Evolutionary conservation across 2,329 filamentous ascomycete species (phyloP), one percentile per base, ranked within the genome.

Genomic region (Tolypocladium pustulatum): DNA sequence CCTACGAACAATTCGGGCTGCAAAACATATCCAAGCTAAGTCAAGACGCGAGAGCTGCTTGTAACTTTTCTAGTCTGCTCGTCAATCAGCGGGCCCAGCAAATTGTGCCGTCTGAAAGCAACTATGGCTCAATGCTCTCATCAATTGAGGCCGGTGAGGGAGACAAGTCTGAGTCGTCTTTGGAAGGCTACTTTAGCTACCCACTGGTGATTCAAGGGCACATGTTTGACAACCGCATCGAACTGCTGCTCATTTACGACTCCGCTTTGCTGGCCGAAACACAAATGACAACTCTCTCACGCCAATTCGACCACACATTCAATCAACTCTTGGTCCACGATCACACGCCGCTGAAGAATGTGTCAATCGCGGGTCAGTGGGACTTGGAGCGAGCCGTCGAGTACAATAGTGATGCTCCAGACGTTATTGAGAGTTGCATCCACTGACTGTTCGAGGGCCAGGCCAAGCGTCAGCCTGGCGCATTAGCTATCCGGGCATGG

Each of bases 401-500:
- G 8, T 25, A 22, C 7, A 46, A 46, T 12, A 46, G n/a, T 12
- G 41, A 46, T 4, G 12, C 15, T 22, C 41, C 41, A 2, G 41
- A 46, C 3, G n/a, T 46, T 13, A 12, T 46, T n/a, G 41, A 46
- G 4, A 22, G n/a, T 9, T 46, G 41, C n/a, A 46, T 46, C 8
- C 41, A 46, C 41, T 25, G n/a, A 8, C n/a, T 46, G n/a, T 25
- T 46, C n/a, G 41, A 46, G n/a, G 8, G n/a, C n/a, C 41, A 46
- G 9, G 41, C 41, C n/a, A 22, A 25, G 41, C n/a, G n/a, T 9
- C 41, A 12, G 2, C 54, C 54, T 69, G 72, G 37, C 67, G 55
- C 34, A 62, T 60, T 6, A 27, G 75, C 75, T n/a, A 69, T 77
- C 38, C 65, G 71, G 43, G 73, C 75, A 2, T 77, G 74, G 74